Percentiles rank a stretch among this genome's conserved stretches.
Conservation (phyloP, 2,329 filamentous ascomycete genomes). For the Camptophora hylomeconis region DNA sequence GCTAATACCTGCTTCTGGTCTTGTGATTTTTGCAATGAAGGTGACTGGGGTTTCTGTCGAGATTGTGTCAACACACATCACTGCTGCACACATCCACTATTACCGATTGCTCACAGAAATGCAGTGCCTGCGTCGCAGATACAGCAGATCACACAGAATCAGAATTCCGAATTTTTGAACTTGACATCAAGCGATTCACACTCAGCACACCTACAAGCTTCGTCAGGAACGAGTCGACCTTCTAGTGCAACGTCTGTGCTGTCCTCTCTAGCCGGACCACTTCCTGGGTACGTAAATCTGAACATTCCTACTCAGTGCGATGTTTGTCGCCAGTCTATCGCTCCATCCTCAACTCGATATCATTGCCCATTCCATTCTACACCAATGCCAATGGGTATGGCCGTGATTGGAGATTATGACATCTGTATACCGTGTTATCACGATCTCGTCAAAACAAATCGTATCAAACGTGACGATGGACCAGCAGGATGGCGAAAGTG, state of each 20-base stretch:
- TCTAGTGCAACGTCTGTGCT: conserved; percentile 10
- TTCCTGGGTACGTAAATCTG: conserved; percentile 46
- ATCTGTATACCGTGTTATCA: conserved; percentile 70
- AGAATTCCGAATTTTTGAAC: no score
- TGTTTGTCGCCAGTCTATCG: conserved; percentile 60
- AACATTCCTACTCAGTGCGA: conserved; percentile 67
- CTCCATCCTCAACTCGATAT: conserved; percentile 54
- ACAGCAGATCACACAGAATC: conserved; percentile 35
- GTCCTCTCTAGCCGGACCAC: conserved; percentile 6
- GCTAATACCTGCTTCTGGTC: conserved; percentile 83
- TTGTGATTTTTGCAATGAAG: conserved; percentile 75
- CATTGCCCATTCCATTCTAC: conserved; percentile 51
- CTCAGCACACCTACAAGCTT: no score
- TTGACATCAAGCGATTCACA: no score
- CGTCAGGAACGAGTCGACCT: conserved; percentile 9
- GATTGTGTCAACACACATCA: conserved; percentile 70
- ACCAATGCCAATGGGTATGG: conserved; percentile 45
- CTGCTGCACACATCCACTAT: conserved; percentile 67
- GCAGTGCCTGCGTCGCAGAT: conserved; percentile 9
- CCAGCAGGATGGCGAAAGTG: conserved; percentile 74
- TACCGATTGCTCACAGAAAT: conserved; percentile 58
- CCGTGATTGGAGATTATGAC: conserved; percentile 62
- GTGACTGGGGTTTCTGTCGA: conserved; percentile 91
- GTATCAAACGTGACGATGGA: conserved; percentile 63
- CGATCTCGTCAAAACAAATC: conserved; percentile 47